Conservation (phyloP, 352 stramenopile species). For the Globisporangium solare region DNA sequence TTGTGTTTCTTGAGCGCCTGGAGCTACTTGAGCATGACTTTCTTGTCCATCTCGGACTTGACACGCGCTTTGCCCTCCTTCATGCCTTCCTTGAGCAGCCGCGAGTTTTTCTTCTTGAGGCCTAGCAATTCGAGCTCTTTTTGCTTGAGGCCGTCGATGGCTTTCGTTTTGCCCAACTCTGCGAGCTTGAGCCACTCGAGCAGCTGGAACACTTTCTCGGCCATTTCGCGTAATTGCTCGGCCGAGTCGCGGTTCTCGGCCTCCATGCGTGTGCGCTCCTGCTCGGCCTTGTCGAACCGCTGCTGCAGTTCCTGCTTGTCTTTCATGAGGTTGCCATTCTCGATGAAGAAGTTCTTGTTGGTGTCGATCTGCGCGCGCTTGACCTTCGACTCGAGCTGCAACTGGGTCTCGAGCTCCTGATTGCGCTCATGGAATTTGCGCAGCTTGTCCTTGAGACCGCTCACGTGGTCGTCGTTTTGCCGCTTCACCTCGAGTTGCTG, state of each 20-base stretch:
- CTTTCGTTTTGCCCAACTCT: constrained; percentile 95
- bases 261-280: constrained; percentile 93
- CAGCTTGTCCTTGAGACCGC: constrained; percentile 89
- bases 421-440: constrained; percentile 83
- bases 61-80: constrained; percentile 91
- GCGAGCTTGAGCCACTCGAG: constrained; percentile 94
- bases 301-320: constrained; percentile 77
- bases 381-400: constrained; percentile 92
- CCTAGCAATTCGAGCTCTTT: constrained; percentile 94
- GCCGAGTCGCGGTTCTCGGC: constrained; percentile 92
- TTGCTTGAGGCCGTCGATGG: constrained; percentile 90
- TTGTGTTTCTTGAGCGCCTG: constrained; percentile 95
- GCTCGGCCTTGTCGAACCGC: constrained; percentile 88
- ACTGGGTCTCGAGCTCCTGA: constrained; percentile 92
- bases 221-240: constrained; percentile 96
- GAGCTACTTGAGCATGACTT: constrained; percentile 93
- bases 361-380: constrained; percentile 90
- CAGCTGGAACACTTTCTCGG: constrained; percentile 96
- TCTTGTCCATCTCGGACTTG: constrained; percentile 93
- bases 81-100: constrained; percentile 91
- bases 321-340: constrained; percentile 70
- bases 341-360: constrained; percentile 90
- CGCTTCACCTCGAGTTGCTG: constrained; percentile 93
- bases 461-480: constrained; percentile 89
- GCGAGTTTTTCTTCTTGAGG: constrained; percentile 93